Evolutionary conservation across 768 basidiomycete species (phyloP), one percentile per base, ranked within the genome.

Genomic region (Lyophyllum semitale): DNA sequence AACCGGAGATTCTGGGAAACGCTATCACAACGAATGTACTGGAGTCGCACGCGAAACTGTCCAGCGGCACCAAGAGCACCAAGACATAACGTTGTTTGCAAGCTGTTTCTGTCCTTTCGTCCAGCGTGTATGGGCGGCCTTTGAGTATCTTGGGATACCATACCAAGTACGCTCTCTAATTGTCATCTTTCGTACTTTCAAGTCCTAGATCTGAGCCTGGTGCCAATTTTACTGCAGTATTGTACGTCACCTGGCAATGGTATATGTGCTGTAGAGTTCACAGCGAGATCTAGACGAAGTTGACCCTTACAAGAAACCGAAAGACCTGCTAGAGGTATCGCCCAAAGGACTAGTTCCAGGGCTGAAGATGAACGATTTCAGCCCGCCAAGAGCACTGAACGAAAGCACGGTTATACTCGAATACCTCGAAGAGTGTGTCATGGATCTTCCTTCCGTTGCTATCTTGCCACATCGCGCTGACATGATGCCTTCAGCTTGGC

Each of bases 341-440:
- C 90, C 91, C 1, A 91, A 89, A 62, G 91, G 92, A 0, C 78
- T 94, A 3, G 89, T 95, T 1, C 91, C 91, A 0, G 89, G 79
- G 0, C 62, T 90, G 26, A 81, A 77, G 60, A 68, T 91, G 51
- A 71, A 84, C 60, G 70, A 70, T 3, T 82, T 75, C 56, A 66
- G 65, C 45, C 86, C 85, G 0, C 83, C 87, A 0, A 73, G 83
- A 30, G 81, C 84, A 0, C 70, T 93, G 12, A 88, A 92, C 66
- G 92, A 93, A 67, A 91, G 88, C 63, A 89, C 84, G 0, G 84
- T 91, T 30, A 88, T 93, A 56, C 67, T 92, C 54, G 89, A 91
- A 42, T 94, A 80, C 63, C 73, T 94, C 41, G 85, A 92, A 72
- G 89, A 91, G 88, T 90, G 57, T 26, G 80, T 72, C 13, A 26